Conservation (phyloP, 2,329 filamentous ascomycete species). For the Acephala macrosclerotiorum region DNA sequence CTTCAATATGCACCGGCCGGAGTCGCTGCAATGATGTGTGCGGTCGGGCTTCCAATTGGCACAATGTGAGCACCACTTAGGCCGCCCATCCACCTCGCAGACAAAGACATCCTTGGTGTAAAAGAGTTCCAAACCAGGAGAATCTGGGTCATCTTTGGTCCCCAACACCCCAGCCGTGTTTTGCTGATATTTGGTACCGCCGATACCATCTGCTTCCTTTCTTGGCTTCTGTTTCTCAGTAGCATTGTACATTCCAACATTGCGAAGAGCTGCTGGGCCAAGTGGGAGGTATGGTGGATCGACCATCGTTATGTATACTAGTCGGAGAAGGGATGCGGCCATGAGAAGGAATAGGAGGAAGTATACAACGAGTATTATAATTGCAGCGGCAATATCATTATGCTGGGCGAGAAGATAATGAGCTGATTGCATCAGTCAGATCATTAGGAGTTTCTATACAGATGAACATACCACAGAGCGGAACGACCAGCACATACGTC, state of each 20-base stretch:
- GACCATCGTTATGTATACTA: constrained; percentile 70
- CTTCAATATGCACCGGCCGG: constrained; percentile 87
- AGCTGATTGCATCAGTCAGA: constrained; percentile 55
- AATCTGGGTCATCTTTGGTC: constrained; percentile 55
- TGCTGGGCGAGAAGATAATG: constrained; percentile 70
- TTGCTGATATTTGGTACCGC: constrained; percentile 30
- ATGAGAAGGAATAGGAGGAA: constrained; percentile 75
- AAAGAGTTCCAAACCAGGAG: constrained; percentile 75
- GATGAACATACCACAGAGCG: constrained; percentile 67
- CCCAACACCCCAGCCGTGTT: constrained; percentile 32
- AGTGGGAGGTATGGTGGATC: constrained; percentile 79
- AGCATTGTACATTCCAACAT: constrained; percentile 28
- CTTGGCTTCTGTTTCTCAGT: constrained; percentile 33
- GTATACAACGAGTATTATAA: constrained; percentile 76
- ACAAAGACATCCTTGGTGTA: constrained; percentile 85
- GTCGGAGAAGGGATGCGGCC: constrained; percentile 72
- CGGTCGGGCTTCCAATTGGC: constrained; percentile 88
- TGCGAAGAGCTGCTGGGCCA: constrained; percentile 49
- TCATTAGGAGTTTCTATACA: background rate
- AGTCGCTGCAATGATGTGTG: constrained; percentile 84
- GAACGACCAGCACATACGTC: constrained; percentile 74
- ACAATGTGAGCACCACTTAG: constrained; percentile 85
- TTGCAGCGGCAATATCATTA: constrained; percentile 59
- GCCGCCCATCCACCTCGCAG: constrained; percentile 83
- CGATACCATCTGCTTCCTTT: constrained; percentile 32